phyloP scores from a whole-genome alignment of 768 basidiomycete species.

The Paxillus rubicundulus region DNA sequence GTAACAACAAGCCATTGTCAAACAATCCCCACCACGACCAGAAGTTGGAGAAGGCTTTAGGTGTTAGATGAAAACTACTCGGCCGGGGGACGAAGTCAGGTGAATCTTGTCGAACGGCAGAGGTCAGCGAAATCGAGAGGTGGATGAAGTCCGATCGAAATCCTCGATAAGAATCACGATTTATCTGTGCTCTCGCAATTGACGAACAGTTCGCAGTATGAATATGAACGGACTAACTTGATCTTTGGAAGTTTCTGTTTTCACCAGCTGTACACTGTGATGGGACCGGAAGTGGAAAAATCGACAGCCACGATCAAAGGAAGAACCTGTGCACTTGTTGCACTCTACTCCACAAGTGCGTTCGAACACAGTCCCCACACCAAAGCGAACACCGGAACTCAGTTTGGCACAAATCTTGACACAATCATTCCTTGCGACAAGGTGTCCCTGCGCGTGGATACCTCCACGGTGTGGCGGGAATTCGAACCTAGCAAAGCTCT shows the following conservation, averaged over 20 bases:
- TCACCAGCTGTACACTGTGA: conserved; percentile 66
- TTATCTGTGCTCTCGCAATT: conserved; percentile 32
- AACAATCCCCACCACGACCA: conserved; percentile 92
- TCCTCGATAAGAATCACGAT: conserved; percentile 74
- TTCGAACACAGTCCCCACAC: conserved; percentile 80
- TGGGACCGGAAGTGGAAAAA: conserved; percentile 80
- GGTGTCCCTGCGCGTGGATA: conserved; percentile 18
- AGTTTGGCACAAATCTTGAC: conserved; percentile 83
- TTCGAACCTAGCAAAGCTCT: conserved; percentile 22
- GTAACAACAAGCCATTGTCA: conserved; percentile 71
- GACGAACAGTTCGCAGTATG: not conserved
- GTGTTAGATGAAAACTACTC: conserved; percentile 83
- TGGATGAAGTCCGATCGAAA: conserved; percentile 96
- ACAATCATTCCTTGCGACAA: conserved; percentile 33
- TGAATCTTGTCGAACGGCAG: conserved; percentile 45
- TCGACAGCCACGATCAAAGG: conserved; percentile 78
- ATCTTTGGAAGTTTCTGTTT: conserved; percentile 36
- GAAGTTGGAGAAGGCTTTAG: conserved; percentile 84
- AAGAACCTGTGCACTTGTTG: conserved; percentile 50
- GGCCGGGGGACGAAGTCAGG: conserved; percentile 27
- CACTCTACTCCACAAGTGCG: conserved; percentile 77
- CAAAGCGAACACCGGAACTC: conserved; percentile 81
- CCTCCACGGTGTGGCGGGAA: conserved; percentile 1
- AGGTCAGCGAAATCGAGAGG: conserved; percentile 80
- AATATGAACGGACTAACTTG: conserved; percentile 43